phyloP scores from a whole-genome alignment of 352 stramenopile species.

The Salisapilia sapeloensis region DNA sequence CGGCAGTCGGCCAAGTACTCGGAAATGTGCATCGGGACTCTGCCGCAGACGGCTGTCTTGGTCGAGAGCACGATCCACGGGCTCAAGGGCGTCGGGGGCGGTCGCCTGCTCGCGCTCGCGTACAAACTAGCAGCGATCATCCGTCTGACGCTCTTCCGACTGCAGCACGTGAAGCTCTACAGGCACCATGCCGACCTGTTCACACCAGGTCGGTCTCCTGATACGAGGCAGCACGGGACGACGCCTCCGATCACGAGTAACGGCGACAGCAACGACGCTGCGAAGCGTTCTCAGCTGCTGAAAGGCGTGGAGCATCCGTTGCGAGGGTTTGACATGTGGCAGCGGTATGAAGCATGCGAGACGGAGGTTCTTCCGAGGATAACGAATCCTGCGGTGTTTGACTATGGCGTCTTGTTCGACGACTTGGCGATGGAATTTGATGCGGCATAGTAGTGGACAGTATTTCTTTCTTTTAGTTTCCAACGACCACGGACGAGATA shows the following conservation, averaged over 20 bases:
- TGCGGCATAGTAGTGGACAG: no score
- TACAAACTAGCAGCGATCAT: slow-evolving; percentile 74
- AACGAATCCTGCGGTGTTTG: slow-evolving; percentile 51
- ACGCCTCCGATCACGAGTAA: slow-evolving; percentile 45
- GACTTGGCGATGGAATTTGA: slow-evolving; percentile 43
- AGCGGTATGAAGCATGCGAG: slow-evolving; percentile 54
- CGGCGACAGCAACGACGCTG: slow-evolving; percentile 40
- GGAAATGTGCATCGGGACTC: slow-evolving; percentile 47
- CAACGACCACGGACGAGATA: no score
- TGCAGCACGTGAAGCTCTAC: slow-evolving; percentile 69
- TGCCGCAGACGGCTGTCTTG: slow-evolving; percentile 56
- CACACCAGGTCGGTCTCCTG: slow-evolving; percentile 54
- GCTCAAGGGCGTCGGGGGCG: slow-evolving; percentile 38
- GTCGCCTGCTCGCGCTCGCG: slow-evolving; percentile 47
- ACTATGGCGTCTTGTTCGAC: slow-evolving; percentile 50
- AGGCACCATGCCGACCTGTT: slow-evolving; percentile 69
- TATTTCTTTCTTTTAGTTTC: no score
- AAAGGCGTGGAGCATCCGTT: slow-evolving; percentile 79
- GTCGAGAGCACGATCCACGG: slow-evolving; percentile 63
- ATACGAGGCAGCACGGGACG: slow-evolving; percentile 45
- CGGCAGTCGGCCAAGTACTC: slow-evolving; percentile 37
- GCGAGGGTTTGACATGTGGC: slow-evolving; percentile 79
- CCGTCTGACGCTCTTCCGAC: slow-evolving; percentile 58
- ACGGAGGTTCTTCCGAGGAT: slow-evolving; percentile 56
- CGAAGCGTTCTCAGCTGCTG: slow-evolving; percentile 43